phyloP scores from a whole-genome alignment of 108 stramenopile species.

The Skeletonema potamos region DNA sequence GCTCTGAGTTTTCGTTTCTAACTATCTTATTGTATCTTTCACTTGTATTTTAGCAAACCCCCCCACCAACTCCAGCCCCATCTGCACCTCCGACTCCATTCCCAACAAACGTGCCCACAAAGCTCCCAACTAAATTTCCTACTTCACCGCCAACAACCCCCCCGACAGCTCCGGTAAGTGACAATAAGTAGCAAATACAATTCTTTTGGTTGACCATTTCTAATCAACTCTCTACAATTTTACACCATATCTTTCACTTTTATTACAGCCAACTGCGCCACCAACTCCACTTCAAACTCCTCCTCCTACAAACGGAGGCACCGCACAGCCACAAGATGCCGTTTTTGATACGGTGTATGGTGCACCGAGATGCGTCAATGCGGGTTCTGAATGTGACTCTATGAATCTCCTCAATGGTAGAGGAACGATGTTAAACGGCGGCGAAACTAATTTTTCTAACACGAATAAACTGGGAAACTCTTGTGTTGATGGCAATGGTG shows the following conservation, averaged over 20 bases:
- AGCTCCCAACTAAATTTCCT: background rate
- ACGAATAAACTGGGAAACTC: background rate
- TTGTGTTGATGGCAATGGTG: constrained; percentile 14
- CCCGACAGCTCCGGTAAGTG: background rate
- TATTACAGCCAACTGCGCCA: background rate
- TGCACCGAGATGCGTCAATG: constrained; percentile 9
- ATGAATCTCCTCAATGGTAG: constrained; percentile 7
- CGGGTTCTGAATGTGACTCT: constrained; percentile 6
- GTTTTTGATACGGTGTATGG: constrained; percentile 6
- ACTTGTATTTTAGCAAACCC: no score
- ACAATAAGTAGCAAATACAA: no score
- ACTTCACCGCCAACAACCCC: background rate
- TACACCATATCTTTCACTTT: background rate
- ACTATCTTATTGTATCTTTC: no score
- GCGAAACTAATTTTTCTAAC: constrained; percentile 9
- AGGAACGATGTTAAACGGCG: constrained; percentile 1
- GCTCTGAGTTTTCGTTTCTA: no score
- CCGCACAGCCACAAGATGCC: constrained; percentile 1
- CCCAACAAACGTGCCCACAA: background rate
- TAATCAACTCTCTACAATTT: background rate
- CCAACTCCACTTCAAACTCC: background rate
- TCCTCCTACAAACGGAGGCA: background rate
- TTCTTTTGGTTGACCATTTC: background rate
- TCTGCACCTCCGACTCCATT: background rate
- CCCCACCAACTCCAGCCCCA: no score